Percentiles rank a stretch among this genome's conserved stretches.
phyloP scores from a whole-genome alignment of 306 rosid species.

The Glycine tomentella region DNA sequence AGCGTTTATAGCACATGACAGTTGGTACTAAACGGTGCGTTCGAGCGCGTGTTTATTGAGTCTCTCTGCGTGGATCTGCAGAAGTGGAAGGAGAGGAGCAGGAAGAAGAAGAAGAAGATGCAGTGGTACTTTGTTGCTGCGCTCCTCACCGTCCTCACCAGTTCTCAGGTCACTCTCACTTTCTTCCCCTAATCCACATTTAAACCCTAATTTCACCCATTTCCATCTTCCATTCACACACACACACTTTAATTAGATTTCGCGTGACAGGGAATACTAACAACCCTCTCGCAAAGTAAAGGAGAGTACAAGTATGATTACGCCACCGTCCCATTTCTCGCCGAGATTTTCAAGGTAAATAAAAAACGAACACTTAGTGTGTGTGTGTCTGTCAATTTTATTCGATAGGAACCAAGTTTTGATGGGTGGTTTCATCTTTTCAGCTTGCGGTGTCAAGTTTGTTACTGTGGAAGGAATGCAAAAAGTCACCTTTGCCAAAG shows the following conservation, averaged over 20 bases:
- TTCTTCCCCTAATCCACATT: neutral
- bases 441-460: conserved; percentile 90
- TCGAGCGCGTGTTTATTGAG: conserved; percentile 5
- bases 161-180: conserved; percentile 53
- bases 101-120: conserved; percentile 49
- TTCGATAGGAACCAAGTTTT: neutral
- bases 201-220: conserved; percentile 31
- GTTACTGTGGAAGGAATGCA: conserved; percentile 79
- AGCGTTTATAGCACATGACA: neutral
- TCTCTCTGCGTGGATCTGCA: conserved; percentile 40
- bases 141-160: conserved; percentile 59
- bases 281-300: conserved; percentile 86
- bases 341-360: conserved; percentile 81
- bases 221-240: neutral
- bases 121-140: conserved; percentile 56
- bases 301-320: conserved; percentile 80
- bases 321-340: conserved; percentile 96
- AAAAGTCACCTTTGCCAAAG: conserved; percentile 65
- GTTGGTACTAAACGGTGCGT: conserved; percentile 2
- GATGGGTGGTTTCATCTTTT: conserved; percentile 12
- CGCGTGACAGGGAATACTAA: conserved; percentile 75
- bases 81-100: conserved; percentile 40
- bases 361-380: neutral
- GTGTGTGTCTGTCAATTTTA: neutral
- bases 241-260: conserved; percentile 5